Conservation (phyloP, 768 basidiomycete genomes). For the Suillus plorans region DNA sequence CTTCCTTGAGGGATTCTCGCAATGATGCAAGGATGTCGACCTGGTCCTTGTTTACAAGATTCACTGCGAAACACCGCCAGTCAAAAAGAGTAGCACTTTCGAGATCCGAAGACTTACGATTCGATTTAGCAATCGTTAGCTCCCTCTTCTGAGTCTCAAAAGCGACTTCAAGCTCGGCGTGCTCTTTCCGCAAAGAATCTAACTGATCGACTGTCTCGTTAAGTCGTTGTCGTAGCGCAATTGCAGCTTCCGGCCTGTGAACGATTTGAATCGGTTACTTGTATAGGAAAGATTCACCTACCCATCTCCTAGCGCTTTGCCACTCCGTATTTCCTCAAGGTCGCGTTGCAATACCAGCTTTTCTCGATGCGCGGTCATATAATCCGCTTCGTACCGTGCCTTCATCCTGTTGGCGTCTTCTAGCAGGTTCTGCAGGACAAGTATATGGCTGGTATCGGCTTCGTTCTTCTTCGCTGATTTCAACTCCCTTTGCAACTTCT, state of each 20-base stretch:
- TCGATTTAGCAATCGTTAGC: conserved; percentile 80
- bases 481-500: conserved; percentile 79
- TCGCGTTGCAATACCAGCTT: conserved; percentile 77
- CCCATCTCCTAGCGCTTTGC: conserved; percentile 84
- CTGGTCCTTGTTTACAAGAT: conserved; percentile 90
- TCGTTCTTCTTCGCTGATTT: conserved; percentile 72
- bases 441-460: conserved; percentile 69
- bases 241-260: conserved; percentile 76
- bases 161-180: conserved; percentile 70
- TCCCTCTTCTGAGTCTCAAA: conserved; percentile 63
- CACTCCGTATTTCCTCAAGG: conserved; percentile 86
- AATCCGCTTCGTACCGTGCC: conserved; percentile 84
- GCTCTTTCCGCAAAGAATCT: conserved; percentile 65
- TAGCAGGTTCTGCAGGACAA: conserved; percentile 88
- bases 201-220: conserved; percentile 86
- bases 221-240: conserved; percentile 83
- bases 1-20: conserved; percentile 86
- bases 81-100: conserved; percentile 5
- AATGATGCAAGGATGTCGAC: conserved; percentile 83
- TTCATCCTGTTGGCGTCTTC: conserved; percentile 93
- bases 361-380: conserved; percentile 80
- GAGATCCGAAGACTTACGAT: conserved; percentile 51
- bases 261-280: conserved; percentile 3
- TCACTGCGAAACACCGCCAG: conserved; percentile 50
- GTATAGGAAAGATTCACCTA: conserved; percentile 33